Evolutionary conservation across 305 asterid species (phyloP).

Genomic region (Rubia balearica): DNA sequence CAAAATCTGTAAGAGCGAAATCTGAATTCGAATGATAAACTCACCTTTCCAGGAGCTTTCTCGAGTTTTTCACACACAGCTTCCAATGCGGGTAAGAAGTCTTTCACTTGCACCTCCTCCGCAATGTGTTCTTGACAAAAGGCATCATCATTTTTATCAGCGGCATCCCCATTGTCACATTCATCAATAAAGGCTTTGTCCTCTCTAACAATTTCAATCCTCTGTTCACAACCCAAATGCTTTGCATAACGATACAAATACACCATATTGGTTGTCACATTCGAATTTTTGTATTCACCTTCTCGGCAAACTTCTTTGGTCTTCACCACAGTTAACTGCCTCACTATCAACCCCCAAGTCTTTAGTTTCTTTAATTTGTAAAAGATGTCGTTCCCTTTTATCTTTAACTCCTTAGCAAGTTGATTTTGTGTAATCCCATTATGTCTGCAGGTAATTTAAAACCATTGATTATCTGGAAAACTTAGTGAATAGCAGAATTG

Average conservation of each 20-base stretch:
- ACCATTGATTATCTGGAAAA: constrained; percentile 1
- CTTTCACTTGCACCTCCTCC: constrained; percentile 63
- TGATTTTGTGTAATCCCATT: constrained; percentile 81
- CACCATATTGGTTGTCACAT: constrained; percentile 73
- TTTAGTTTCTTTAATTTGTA: constrained; percentile 73
- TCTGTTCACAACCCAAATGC: constrained; percentile 78
- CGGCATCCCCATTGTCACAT: constrained; percentile 41
- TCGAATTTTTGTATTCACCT: constrained; percentile 38
- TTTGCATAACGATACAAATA: constrained; percentile 70
- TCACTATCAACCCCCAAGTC: constrained; percentile 66
- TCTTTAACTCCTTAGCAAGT: constrained; percentile 64
- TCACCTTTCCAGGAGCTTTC: constrained; percentile 77
- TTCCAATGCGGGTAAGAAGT: constrained; percentile 68
- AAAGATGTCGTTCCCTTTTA: constrained; percentile 62
- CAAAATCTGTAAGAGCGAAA: constrained; percentile 18
- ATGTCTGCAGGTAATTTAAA: constrained; percentile 41
- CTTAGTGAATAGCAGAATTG: neutral
- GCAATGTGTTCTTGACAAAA: constrained; percentile 35
- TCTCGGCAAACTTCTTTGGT: constrained; percentile 42
- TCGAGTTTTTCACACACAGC: constrained; percentile 82
- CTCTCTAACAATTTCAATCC: constrained; percentile 77
- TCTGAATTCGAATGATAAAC: constrained; percentile 21
- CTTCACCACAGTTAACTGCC: constrained; percentile 67
- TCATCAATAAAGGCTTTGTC: constrained; percentile 32
- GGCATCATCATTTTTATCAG: constrained; percentile 39